Percentiles rank a stretch among this genome's conserved stretches.
These are phyloP conservation scores for Mycena indigotica DNA, from an alignment of 768 basidiomycete genomes.

Conservation along the genomic window DNA sequence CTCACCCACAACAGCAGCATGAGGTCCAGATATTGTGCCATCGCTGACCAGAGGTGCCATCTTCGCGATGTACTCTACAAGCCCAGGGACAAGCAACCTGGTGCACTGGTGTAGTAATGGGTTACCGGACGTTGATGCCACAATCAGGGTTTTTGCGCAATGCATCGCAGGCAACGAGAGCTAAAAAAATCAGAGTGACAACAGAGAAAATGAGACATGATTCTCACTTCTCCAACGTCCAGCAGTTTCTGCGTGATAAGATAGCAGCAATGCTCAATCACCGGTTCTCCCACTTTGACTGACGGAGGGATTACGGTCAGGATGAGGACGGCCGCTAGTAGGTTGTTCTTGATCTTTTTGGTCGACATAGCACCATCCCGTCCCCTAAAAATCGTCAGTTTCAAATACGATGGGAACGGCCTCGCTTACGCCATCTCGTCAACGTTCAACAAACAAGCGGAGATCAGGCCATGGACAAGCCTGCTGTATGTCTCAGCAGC, in stretches of 20 bases:
- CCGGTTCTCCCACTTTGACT: conserved; percentile 67
- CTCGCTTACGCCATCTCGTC: conserved; percentile 84
- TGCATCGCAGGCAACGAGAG: conserved; percentile 84
- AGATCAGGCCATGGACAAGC: conserved; percentile 79
- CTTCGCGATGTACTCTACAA: conserved; percentile 80
- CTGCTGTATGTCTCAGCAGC: conserved; percentile 57
- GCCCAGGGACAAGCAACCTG: conserved; percentile 71
- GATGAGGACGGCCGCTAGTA: conserved; percentile 82
- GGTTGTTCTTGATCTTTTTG: conserved; percentile 88
- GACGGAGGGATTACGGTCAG: conserved; percentile 74
- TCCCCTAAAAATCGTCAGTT: conserved; percentile 43
- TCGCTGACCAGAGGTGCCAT: conserved; percentile 66
- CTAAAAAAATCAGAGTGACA: conserved; percentile 37
- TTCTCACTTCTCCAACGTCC: conserved; percentile 65
- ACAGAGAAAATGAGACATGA: background rate
- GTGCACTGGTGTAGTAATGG: conserved; percentile 70
- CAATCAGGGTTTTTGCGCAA: conserved; percentile 82
- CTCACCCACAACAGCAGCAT: conserved; percentile 69
- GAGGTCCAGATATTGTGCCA: conserved; percentile 54
- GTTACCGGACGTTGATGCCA: conserved; percentile 68
- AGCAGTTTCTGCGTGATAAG: conserved; percentile 79
- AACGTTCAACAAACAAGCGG: conserved; percentile 79
- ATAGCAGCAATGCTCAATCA: conserved; percentile 84
- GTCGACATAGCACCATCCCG: conserved; percentile 74
- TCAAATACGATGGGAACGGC: background rate